Percentiles rank a stretch among this genome's conserved stretches.
phyloP scores from a whole-genome alignment of 768 basidiomycete genomes.

The Saitozyma podzolica region DNA sequence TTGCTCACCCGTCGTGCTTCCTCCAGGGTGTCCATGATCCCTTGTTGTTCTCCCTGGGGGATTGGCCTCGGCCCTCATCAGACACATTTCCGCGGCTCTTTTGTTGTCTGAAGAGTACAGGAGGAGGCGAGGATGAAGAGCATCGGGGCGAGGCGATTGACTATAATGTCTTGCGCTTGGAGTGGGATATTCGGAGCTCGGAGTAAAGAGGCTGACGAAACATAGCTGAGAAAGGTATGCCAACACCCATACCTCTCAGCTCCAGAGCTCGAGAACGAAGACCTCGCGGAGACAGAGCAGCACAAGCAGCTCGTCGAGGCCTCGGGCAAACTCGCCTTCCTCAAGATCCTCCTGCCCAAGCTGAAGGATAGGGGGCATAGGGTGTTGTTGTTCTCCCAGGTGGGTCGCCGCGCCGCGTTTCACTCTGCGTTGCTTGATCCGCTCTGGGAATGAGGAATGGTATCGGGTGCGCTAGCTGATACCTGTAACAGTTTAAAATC shows the following conservation, averaged over 20 bases:
- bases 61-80: not conserved
- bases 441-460: not conserved
- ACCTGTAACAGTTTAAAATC: slow-evolving; percentile 70
- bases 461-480: not conserved
- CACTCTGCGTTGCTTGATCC: not conserved
- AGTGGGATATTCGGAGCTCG: too few relatives aligned
- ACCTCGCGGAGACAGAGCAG: slow-evolving; percentile 61
- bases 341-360: slow-evolving; percentile 76
- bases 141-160: slow-evolving; percentile 8
- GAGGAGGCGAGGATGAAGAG: not conserved
- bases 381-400: slow-evolving; percentile 88
- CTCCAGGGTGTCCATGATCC: too few relatives aligned
- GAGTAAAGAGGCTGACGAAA: too few relatives aligned
- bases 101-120: not conserved
- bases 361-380: slow-evolving; percentile 82
- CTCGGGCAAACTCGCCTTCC: slow-evolving; percentile 78
- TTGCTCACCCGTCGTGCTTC: too few relatives aligned
- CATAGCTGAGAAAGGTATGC: slow-evolving; percentile 43
- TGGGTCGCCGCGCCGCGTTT: slow-evolving; percentile 52
- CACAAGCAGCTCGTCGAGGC: slow-evolving; percentile 80
- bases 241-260: slow-evolving; percentile 90
- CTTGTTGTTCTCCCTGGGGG: too few relatives aligned
- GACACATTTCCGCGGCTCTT: not conserved
- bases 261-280: slow-evolving; percentile 72
- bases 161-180: too few relatives aligned